Evolutionary conservation across 2,329 filamentous ascomycete genomes (phyloP).

Genomic region (Arthrobotrys musiformis): DNA sequence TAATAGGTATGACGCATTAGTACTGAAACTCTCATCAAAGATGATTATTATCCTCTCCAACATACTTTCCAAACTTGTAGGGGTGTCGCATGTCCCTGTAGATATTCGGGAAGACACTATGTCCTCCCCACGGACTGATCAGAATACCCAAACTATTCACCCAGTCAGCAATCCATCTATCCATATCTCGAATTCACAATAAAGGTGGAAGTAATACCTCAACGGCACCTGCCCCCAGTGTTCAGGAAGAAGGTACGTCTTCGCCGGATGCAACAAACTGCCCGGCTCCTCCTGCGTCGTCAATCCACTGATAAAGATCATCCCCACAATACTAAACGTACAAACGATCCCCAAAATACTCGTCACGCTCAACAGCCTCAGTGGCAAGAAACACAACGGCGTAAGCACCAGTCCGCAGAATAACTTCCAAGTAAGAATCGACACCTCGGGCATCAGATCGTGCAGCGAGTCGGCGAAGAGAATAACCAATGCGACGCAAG

Average conservation of each 20-base stretch:
- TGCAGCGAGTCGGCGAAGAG: slow-evolving; percentile 92
- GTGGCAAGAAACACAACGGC: slow-evolving; percentile 83
- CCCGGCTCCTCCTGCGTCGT: slow-evolving; percentile 82
- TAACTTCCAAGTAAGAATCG: slow-evolving; percentile 81
- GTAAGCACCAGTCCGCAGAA: slow-evolving; percentile 81
- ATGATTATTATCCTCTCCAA: background rate
- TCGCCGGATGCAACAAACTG: slow-evolving; percentile 81
- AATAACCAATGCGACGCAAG: slow-evolving; percentile 87
- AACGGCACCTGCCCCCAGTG: slow-evolving; percentile 89
- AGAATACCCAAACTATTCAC: slow-evolving; percentile 71
- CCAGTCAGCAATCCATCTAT: slow-evolving; percentile 59
- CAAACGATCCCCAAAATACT: slow-evolving; percentile 92
- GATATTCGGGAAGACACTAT: slow-evolving; percentile 84
- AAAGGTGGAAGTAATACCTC: slow-evolving; percentile 67
- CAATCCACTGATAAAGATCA: slow-evolving; percentile 86
- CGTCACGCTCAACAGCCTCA: slow-evolving; percentile 86
- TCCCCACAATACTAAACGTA: slow-evolving; percentile 85
- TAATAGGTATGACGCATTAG: slow-evolving; percentile 58
- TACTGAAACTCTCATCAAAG: background rate
- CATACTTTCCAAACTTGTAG: slow-evolving; percentile 73
- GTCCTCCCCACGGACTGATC: slow-evolving; percentile 74
- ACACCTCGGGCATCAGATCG: slow-evolving; percentile 77
- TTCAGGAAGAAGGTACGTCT: slow-evolving; percentile 81
- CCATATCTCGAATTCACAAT: background rate
- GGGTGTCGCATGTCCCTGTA: slow-evolving; percentile 83